Percentiles rank a stretch among this genome's conserved stretches.
phyloP scores from a whole-genome alignment of 2,329 filamentous ascomycete species.

The Trichoderma cornu-damae region DNA sequence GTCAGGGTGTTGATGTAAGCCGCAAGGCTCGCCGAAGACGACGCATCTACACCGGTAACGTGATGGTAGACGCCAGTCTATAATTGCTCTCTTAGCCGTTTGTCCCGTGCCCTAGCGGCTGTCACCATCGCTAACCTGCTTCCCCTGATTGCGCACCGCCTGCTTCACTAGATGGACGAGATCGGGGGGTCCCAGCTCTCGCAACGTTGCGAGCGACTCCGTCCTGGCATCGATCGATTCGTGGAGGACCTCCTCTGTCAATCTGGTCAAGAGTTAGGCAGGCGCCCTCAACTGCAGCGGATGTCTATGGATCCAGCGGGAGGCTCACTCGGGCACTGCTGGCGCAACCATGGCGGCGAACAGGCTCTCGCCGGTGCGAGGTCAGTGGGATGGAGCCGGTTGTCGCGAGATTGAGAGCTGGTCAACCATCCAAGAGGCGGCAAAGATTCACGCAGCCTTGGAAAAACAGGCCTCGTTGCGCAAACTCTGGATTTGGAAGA shows the following conservation, averaged over 20 bases:
- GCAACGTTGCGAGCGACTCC: slow-evolving; percentile 76
- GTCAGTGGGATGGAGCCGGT: slow-evolving; percentile 13
- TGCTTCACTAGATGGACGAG: slow-evolving; percentile 90
- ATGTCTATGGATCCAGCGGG: background rate
- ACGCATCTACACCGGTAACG: slow-evolving; percentile 94
- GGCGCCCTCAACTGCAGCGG: background rate
- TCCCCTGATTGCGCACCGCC: slow-evolving; percentile 51
- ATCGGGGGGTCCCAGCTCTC: slow-evolving; percentile 93
- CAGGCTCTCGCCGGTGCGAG: slow-evolving; percentile 22
- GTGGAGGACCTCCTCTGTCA: slow-evolving; percentile 89
- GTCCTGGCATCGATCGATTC: slow-evolving; percentile 90
- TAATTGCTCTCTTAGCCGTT: slow-evolving; percentile 17
- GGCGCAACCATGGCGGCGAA: slow-evolving; percentile 59
- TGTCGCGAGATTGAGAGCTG: background rate
- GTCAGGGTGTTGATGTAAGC: slow-evolving; percentile 98
- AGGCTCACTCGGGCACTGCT: slow-evolving; percentile 66
- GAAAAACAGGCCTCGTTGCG: background rate
- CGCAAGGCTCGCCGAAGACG: slow-evolving; percentile 91
- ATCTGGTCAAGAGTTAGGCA: slow-evolving; percentile 48
- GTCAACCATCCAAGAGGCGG: background rate
- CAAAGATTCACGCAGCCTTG: background rate
- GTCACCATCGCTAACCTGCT: slow-evolving; percentile 42
- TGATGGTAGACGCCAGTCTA: slow-evolving; percentile 94
- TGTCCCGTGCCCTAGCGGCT: background rate
- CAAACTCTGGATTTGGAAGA: slow-evolving; percentile 11